Evolutionary conservation across 345 rosid species (phyloP).

Genomic region (Erodium maritimum): DNA sequence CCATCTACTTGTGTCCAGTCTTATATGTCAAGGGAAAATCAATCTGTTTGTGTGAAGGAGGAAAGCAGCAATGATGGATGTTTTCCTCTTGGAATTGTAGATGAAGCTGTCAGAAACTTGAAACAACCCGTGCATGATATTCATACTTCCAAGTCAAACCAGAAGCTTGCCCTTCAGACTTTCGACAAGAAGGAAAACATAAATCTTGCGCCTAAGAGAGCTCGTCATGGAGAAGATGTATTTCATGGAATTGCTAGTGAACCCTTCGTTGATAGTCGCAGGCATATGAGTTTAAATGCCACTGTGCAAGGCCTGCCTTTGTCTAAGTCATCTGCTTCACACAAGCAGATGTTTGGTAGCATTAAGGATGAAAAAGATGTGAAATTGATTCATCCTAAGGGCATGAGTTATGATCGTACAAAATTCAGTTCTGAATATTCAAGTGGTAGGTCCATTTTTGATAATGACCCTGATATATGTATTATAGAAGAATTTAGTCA

Average conservation of each 20-base stretch:
- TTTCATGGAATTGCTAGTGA: slow-evolving; percentile 15
- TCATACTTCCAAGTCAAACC: slow-evolving; percentile 14
- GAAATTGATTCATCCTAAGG: slow-evolving; percentile 22
- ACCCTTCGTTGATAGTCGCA: slow-evolving; percentile 6
- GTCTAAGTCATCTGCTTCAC: slow-evolving; percentile 20
- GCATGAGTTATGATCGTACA: slow-evolving; percentile 27
- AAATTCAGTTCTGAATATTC: slow-evolving; percentile 54
- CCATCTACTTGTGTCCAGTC: slow-evolving; percentile 16
- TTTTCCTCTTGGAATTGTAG: slow-evolving; percentile 15
- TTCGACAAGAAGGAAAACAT: slow-evolving; percentile 18
- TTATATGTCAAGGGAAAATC: slow-evolving; percentile 12
- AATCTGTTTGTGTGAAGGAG: slow-evolving; percentile 14
- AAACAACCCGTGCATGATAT: slow-evolving; percentile 18
- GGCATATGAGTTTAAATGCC: slow-evolving; percentile 18
- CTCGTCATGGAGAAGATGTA: slow-evolving; percentile 17
- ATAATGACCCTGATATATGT: slow-evolving; percentile 65
- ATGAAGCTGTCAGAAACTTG: slow-evolving; percentile 18
- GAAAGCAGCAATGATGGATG: slow-evolving; percentile 15
- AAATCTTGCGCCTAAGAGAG: slow-evolving; percentile 15
- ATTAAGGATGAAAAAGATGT: slow-evolving; percentile 23
- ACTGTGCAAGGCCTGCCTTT: slow-evolving; percentile 20
- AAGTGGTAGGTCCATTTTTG: slow-evolving; percentile 43
- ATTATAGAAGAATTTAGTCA: slow-evolving; percentile 66
- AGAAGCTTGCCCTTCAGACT: slow-evolving; percentile 9
- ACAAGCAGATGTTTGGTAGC: slow-evolving; percentile 17